phyloP scores from a whole-genome alignment of 495 filamentous ascomycete species.

The Sordaria brevicollis region DNA sequence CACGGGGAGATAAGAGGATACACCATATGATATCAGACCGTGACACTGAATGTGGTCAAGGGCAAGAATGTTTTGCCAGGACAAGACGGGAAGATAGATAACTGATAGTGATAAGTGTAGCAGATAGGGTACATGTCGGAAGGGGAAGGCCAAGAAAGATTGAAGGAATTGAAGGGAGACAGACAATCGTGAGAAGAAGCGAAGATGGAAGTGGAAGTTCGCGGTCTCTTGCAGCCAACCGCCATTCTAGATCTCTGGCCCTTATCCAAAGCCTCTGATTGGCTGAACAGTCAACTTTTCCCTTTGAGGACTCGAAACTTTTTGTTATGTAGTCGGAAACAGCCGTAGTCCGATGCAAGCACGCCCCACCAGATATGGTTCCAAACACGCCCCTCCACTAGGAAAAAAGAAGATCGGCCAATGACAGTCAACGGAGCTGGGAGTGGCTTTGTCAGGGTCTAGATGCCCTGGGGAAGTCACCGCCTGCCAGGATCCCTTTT shows the following conservation, averaged over 20 bases:
- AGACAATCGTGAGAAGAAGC: not conserved
- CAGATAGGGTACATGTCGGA: not conserved
- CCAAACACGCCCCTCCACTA: conserved; percentile 3
- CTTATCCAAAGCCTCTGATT: conserved; percentile 5
- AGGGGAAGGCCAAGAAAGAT: not conserved
- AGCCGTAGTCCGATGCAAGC: conserved; percentile 5
- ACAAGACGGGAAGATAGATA: not conserved
- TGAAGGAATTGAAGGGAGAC: not conserved
- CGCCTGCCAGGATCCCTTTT: not conserved
- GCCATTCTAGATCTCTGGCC: not conserved
- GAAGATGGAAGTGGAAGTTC: not conserved
- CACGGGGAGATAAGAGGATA: not conserved
- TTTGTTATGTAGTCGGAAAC: conserved; percentile 4
- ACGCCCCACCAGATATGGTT: not conserved
- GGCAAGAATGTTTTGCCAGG: not conserved
- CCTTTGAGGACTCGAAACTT: not conserved
- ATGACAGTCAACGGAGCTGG: not conserved
- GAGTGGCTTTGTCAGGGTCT: not conserved
- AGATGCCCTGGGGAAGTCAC: not conserved
- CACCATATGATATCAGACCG: not conserved
- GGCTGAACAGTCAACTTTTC: not conserved
- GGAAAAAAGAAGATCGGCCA: not conserved
- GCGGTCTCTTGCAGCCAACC: not conserved
- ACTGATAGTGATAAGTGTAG: not conserved
- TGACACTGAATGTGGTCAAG: not conserved